Evolutionary conservation across 345 rosid species (phyloP), one percentile per base, ranked within the genome.

Genomic region (Alliaria petiolata): DNA sequence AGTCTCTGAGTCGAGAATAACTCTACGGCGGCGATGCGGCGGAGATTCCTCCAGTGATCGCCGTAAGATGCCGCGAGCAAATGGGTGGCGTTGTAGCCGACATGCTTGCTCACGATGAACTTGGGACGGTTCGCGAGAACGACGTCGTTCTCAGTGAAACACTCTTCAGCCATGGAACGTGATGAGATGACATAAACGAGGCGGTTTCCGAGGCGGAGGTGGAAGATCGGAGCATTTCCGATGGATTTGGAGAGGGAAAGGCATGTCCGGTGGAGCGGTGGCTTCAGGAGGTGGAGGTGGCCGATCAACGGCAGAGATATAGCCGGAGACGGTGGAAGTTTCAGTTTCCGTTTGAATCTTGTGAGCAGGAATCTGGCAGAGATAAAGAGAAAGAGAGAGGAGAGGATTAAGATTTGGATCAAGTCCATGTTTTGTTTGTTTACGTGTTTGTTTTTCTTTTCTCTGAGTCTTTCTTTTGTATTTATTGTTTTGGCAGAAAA

Each of bases 41-140:
- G 85, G 11, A 81, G 85, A 76, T 84, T 86, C 65, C 89, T 80
- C 88, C 91, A 86, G 33, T 81, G 84, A 43, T 81, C 81, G 0
- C 89, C 87, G 54, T 86, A 84, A 14, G 84, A 59, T 6, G 85
- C 55, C 0, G 39, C 12, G 4, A 39, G 67, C 6, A 81, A 10
- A 26, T 80, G 72, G 25, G 83, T 76, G 57, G 67, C 55, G 71
- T 80, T 77, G 64, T 84, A 84, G 33, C 63, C 81, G 0, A 83
- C 39, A 53, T 70, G 15, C 45, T 83, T 77, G 7, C 80, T 78
- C 0, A 59, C 3, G 12, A 78, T 44, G 22, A 77, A 39, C 19
- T 9, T 51, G 1, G 76, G 78, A 19, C 91, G 86, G 80, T 83
- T 69, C 12, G 87, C 89, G 0, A 85, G 74, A 46, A 83, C 69